These are phyloP conservation scores for Coelastrella sp. DNA, from an alignment of 139 green algal species.

Conservation along the genomic window DNA sequence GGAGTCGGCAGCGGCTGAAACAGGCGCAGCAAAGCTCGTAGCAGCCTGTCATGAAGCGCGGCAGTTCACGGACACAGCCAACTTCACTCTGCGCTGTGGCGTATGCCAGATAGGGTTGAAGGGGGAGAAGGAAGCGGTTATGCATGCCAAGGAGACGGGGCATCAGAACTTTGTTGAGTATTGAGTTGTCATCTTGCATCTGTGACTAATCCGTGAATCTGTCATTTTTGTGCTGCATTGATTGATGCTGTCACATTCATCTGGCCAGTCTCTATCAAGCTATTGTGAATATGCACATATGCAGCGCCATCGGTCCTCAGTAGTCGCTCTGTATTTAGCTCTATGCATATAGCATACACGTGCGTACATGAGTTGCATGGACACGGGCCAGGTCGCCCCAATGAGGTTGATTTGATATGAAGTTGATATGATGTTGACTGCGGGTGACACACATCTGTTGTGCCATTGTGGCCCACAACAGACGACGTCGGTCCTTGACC, in stretches of 20 bases:
- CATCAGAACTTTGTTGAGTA: conserved; percentile 84
- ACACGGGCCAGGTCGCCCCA: too few species aligned
- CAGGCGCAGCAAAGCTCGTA: conserved; percentile 67
- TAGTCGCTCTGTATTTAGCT: too few species aligned
- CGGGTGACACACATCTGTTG: too few species aligned
- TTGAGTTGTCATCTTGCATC: conserved; percentile 20
- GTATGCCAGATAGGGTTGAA: conserved; percentile 81
- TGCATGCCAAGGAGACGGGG: conserved; percentile 89
- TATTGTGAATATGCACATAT: too few species aligned
- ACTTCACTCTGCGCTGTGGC: conserved; percentile 92
- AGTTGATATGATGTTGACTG: too few species aligned
- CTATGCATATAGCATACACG: too few species aligned
- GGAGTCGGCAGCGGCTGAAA: conserved; percentile 49
- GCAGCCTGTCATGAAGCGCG: conserved; percentile 62
- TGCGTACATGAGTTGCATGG: too few species aligned
- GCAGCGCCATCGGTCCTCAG: too few species aligned
- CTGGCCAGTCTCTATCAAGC: neutral
- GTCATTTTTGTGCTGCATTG: neutral
- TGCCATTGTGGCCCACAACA: too few species aligned
- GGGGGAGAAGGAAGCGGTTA: conserved; percentile 90
- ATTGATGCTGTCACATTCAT: neutral
- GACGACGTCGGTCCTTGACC: too few species aligned
- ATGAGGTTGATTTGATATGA: too few species aligned
- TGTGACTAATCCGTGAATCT: neutral
- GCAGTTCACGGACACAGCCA: conserved; percentile 76